Evolutionary conservation across 2,329 filamentous ascomycete genomes (phyloP), one percentile per base, ranked within the genome.

Genomic region (Saccharata proteae): DNA sequence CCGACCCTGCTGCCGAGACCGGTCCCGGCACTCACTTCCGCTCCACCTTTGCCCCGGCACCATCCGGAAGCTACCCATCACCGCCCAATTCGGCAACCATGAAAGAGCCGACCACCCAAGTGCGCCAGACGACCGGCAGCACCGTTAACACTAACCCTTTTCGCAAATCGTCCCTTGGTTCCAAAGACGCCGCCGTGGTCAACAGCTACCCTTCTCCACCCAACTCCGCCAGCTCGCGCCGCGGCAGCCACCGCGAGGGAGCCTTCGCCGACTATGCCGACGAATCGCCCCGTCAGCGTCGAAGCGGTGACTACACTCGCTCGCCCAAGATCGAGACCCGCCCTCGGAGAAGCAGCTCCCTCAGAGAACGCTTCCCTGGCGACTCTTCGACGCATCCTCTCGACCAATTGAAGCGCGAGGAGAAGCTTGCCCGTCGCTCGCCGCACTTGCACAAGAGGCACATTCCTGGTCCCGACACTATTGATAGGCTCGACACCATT

Each of bases 401-500:
- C 13, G 76, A 81, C 25, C 68, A 74, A 35, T 62, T 84, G 44
- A 65, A 65, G 39, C 64, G 67, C 30, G 74, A 83, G 38, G 64
- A 64, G 34, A 74, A 71, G 44, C 62, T 65, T 29, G 78, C 80
- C n/a, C 61, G 82, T 47, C 73, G 76, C 29, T 59, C 72, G 16
- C 71, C 71, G 2, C 77, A 79, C 51, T 66, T 80, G 28, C 69
- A 67, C 44, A 80, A 76, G 49, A 70, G 67, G 46, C 64, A 76
- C 45, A 66, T 78, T 11, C 71, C 76, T 16, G 70, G 69, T 26
- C 70, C 82, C 2, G 86, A 96, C 52, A 65, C 67, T 6, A 90
- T 96, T 46, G 88, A 94, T 52, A 62, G 64, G 4, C 71, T 96
- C 1, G 88, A 93, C 49, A 66, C 68, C 3, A 55, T 69, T n/a